These are phyloP conservation scores for Thelonectria blattea DNA, from an alignment of 2,329 filamentous ascomycete species.

Conservation along the genomic window DNA sequence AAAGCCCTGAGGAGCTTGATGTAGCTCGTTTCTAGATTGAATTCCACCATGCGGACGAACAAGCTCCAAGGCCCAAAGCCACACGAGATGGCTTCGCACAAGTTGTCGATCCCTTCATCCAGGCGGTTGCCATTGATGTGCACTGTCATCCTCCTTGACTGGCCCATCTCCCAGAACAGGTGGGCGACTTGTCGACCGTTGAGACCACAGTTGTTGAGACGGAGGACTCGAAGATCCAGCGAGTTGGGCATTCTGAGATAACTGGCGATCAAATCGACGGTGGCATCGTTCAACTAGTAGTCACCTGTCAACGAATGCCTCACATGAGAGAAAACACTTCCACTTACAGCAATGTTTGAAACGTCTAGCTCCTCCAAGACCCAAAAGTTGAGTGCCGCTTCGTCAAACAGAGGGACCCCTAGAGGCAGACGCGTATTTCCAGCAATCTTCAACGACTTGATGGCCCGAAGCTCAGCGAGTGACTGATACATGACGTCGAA, in stretches of 20 bases:
- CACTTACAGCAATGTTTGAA: conserved; percentile 58
- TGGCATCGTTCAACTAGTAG: conserved; percentile 55
- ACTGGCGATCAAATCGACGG: conserved; percentile 52
- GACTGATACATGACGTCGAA: conserved; percentile 54
- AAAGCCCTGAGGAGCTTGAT: conserved; percentile 57
- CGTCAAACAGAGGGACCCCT: conserved; percentile 54
- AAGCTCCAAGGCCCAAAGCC: conserved; percentile 57
- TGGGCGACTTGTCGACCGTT: conserved; percentile 56
- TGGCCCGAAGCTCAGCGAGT: conserved; percentile 50
- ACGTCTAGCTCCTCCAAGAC: conserved; percentile 61
- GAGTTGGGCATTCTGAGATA: conserved; percentile 53
- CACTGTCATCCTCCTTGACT: conserved; percentile 54
- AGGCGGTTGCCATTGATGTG: conserved; percentile 59
- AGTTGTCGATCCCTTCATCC: conserved; percentile 57
- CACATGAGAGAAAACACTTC: background rate
- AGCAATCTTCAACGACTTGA: conserved; percentile 57
- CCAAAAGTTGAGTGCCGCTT: conserved; percentile 51
- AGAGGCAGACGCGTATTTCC: conserved; percentile 56
- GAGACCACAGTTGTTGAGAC: conserved; percentile 59
- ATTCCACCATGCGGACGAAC: conserved; percentile 64
- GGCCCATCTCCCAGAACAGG: conserved; percentile 58
- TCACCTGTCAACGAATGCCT: background rate
- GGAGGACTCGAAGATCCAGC: conserved; percentile 50
- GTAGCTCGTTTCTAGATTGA: conserved; percentile 58
- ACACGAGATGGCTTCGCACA: conserved; percentile 54